phyloP scores from a whole-genome alignment of 139 green algal species.

The Chlamydomonas schloesseri region DNA sequence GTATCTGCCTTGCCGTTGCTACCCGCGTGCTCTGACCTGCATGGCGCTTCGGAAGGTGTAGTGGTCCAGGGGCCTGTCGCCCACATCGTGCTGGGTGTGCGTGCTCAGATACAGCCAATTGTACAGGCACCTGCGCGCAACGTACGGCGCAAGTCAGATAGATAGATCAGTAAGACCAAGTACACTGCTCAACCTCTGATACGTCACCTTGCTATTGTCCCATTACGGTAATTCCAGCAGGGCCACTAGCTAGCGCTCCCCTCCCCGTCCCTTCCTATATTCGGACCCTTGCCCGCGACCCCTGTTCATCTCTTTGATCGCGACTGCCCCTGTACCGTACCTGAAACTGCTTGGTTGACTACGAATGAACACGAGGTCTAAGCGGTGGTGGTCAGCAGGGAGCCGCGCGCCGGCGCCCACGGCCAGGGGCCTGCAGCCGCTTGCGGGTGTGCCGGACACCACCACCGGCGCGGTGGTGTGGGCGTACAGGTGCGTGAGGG shows the following conservation, averaged over 20 bases:
- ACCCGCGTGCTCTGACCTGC: too few species aligned
- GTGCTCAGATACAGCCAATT: constrained; percentile 41
- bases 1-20: too few species aligned
- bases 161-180: too few species aligned
- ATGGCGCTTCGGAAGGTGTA: constrained; percentile 24
- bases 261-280: too few species aligned
- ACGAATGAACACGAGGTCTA: constrained; percentile 10
- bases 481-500: constrained; percentile 23
- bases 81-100: neutral
- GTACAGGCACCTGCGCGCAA: neutral
- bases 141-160: too few species aligned
- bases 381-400: constrained; percentile 24
- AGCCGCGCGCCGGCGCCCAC: neutral
- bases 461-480: neutral
- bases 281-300: too few species aligned
- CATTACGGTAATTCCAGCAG: too few species aligned
- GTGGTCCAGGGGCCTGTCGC: constrained; percentile 31
- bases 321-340: too few species aligned
- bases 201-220: too few species aligned
- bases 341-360: constrained; percentile 12
- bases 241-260: too few species aligned
- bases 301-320: too few species aligned
- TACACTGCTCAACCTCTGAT: too few species aligned
- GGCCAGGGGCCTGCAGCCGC: neutral
- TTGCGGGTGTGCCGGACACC: neutral